phyloP scores from a whole-genome alignment of 2,329 filamentous ascomycete species.

The Fusarium denticulatum region DNA sequence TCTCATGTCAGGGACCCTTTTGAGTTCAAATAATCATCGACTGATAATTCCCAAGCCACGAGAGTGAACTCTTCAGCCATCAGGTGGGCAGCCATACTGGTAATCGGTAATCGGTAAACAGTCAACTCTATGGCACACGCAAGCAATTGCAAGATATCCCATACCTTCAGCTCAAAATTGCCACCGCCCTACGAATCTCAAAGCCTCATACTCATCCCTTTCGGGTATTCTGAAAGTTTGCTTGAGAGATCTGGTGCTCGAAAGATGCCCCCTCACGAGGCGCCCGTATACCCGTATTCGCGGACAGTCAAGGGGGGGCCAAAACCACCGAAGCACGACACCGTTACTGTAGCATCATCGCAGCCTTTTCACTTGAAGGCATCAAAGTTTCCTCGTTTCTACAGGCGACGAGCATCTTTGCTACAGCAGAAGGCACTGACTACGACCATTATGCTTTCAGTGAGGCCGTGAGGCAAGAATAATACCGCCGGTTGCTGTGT shows the following conservation, averaged over 20 bases:
- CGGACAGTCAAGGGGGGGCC: background rate
- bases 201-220: background rate
- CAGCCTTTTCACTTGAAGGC: background rate
- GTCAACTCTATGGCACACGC: background rate
- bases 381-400: background rate
- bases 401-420: background rate
- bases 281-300: background rate
- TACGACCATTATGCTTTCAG: background rate
- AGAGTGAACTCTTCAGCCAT: background rate
- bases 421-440: background rate
- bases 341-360: background rate
- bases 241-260: background rate
- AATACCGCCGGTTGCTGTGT: background rate
- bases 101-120: too few species aligned
- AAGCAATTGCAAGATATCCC: background rate
- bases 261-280: slow-evolving; percentile 19
- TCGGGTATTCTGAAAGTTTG: background rate
- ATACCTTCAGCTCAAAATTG: background rate
- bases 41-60: background rate
- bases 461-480: background rate
- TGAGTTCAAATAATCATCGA: slow-evolving; percentile 5
- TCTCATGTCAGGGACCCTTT: background rate
- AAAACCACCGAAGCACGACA: background rate
- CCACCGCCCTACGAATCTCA: too few species aligned
- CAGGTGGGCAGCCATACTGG: background rate